Evolutionary conservation across 2,329 filamentous ascomycete species (phyloP).

Genomic region (Pseudogymnoascus sp.): DNA sequence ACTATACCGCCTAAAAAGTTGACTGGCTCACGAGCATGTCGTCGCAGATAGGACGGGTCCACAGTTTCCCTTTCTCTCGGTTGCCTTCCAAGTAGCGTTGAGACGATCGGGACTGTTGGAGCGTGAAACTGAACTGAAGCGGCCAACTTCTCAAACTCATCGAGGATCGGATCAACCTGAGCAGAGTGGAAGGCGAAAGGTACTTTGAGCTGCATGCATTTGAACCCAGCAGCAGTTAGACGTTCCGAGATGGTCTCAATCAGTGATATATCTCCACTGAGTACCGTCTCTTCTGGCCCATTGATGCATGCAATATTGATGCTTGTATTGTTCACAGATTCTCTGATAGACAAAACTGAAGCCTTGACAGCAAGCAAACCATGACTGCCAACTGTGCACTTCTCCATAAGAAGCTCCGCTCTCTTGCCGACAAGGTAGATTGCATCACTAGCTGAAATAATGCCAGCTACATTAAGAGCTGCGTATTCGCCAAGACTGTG

Average conservation of each 20-base stretch:
- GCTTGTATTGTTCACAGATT: slow-evolving; percentile 43
- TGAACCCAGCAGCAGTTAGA: slow-evolving; percentile 45
- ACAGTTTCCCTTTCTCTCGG: slow-evolving; percentile 48
- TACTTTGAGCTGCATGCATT: slow-evolving; percentile 53
- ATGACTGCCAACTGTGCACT: slow-evolving; percentile 59
- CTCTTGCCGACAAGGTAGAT: slow-evolving; percentile 63
- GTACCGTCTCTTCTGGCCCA: slow-evolving; percentile 63
- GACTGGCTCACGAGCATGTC: slow-evolving; percentile 59
- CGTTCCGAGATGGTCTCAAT: slow-evolving; percentile 42
- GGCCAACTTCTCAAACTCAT: slow-evolving; percentile 48
- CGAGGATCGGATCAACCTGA: slow-evolving; percentile 55
- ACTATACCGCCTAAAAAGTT: slow-evolving; percentile 57
- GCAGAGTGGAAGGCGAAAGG: slow-evolving; percentile 60
- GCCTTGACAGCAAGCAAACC: slow-evolving; percentile 52
- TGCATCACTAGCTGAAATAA: slow-evolving; percentile 61
- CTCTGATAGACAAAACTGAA: slow-evolving; percentile 29
- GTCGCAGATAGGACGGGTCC: slow-evolving; percentile 52
- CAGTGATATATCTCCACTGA: slow-evolving; percentile 49
- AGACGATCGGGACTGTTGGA: slow-evolving; percentile 54
- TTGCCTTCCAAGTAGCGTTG: slow-evolving; percentile 54
- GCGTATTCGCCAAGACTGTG: slow-evolving; percentile 68
- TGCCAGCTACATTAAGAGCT: slow-evolving; percentile 60
- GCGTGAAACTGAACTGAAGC: slow-evolving; percentile 45
- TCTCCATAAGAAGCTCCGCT: slow-evolving; percentile 54
- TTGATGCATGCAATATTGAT: slow-evolving; percentile 61